A percentile compares a stretch with the other conserved stretches of the same genome.
phyloP scores from a whole-genome alignment of 2,329 filamentous ascomycete genomes.

The Monilinia aucupariae region DNA sequence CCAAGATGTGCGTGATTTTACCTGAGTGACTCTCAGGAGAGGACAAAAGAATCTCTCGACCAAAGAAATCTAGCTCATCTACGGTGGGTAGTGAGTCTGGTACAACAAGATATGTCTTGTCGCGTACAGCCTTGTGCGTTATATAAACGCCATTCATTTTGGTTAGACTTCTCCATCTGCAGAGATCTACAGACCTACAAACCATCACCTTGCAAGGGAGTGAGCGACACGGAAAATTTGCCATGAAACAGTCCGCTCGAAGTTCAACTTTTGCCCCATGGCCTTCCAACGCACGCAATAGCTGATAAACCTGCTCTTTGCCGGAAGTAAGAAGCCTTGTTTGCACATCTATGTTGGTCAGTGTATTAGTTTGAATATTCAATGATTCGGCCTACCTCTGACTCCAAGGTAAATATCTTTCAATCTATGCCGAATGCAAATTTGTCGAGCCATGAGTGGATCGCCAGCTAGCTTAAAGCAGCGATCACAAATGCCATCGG shows the following conservation, averaged over 20 bases:
- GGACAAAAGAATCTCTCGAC: slow-evolving; percentile 18
- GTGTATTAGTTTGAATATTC: neutral
- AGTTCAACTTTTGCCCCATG: slow-evolving; percentile 19
- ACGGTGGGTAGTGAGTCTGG: slow-evolving; percentile 19
- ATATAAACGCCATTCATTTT: slow-evolving; percentile 23
- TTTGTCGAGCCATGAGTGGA: slow-evolving; percentile 16
- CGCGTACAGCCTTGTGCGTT: slow-evolving; percentile 19
- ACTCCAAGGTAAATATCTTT: slow-evolving; percentile 22
- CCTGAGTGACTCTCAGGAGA: slow-evolving; percentile 21
- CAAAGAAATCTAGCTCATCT: slow-evolving; percentile 21
- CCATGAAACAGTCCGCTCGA: slow-evolving; percentile 10
- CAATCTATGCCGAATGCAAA: slow-evolving; percentile 22
- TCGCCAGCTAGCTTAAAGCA: slow-evolving; percentile 19
- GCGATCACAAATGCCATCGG: slow-evolving; percentile 19
- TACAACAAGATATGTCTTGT: slow-evolving; percentile 21
- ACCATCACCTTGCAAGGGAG: slow-evolving; percentile 19
- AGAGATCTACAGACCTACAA: slow-evolving; percentile 18
- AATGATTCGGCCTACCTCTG: slow-evolving; percentile 14
- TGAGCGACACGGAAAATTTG: slow-evolving; percentile 18
- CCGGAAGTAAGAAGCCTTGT: slow-evolving; percentile 17
- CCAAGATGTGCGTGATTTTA: slow-evolving; percentile 18
- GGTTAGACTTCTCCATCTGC: slow-evolving; percentile 22
- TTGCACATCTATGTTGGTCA: slow-evolving; percentile 16
- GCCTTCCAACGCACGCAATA: slow-evolving; percentile 1
- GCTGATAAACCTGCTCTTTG: slow-evolving; percentile 8